phyloP scores from a whole-genome alignment of 345 rosid genomes.

The Euphorbia tirucalli region DNA sequence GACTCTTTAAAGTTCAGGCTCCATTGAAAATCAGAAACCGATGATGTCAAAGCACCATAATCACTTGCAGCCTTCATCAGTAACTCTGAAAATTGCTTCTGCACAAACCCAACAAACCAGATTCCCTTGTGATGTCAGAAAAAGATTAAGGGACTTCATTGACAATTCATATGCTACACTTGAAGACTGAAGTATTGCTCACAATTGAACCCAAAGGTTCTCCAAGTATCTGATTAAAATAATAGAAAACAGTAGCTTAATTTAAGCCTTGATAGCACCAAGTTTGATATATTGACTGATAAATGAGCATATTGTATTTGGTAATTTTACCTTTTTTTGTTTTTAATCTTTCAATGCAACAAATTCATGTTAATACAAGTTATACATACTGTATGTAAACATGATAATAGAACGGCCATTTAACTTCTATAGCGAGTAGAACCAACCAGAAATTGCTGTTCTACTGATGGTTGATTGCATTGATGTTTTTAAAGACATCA shows the following conservation, averaged over 20 bases:
- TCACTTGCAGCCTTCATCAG: slow-evolving; percentile 98
- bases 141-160: not conserved
- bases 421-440: no score
- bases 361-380: not conserved
- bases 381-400: not conserved
- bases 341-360: no score
- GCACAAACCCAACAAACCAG: slow-evolving; percentile 21
- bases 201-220: slow-evolving; percentile 1
- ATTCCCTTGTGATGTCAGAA: no score
- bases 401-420: no score
- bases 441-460: not conserved
- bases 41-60: slow-evolving; percentile 90
- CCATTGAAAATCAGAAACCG: slow-evolving; percentile 93
- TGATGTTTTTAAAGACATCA: not conserved
- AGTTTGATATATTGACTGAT: no score
- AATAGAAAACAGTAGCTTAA: not conserved
- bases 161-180: not conserved
- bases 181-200: not conserved
- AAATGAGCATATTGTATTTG: not conserved
- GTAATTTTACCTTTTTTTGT: not conserved
- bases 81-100: slow-evolving; percentile 98
- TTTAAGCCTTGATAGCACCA: not conserved
- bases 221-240: not conserved
- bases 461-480: not conserved
- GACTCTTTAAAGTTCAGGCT: slow-evolving; percentile 96